These are phyloP conservation scores for Adansonia madagascariensis DNA, from an alignment of 441 rosid species.

Conservation along the genomic window DNA sequence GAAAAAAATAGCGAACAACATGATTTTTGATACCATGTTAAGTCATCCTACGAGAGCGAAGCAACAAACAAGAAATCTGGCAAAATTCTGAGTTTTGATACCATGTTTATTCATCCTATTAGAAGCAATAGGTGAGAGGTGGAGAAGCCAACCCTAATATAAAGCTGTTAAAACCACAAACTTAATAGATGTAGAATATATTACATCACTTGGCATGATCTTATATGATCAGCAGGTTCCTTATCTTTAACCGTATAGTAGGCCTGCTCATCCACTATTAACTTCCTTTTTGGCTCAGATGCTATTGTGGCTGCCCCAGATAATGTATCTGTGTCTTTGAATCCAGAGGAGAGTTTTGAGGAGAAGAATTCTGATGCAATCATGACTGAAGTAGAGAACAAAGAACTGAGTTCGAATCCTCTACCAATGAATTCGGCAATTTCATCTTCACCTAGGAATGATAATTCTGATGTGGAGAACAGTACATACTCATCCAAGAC, in stretches of 20 bases:
- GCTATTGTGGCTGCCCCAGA: conserved; percentile 29
- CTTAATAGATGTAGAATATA: background rate
- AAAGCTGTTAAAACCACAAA: background rate
- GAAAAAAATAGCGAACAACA: too few relatives aligned
- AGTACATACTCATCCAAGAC: background rate
- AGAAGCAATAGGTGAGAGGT: too few relatives aligned
- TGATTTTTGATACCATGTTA: too few relatives aligned
- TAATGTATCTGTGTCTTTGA: conserved; percentile 26
- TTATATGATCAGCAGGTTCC: background rate
- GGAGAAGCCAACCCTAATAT: too few relatives aligned
- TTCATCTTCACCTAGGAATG: conserved; percentile 16
- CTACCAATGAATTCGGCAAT: conserved; percentile 30
- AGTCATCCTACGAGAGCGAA: too few relatives aligned
- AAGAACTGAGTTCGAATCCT: conserved; percentile 22
- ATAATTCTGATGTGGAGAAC: conserved; percentile 21
- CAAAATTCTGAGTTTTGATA: background rate
- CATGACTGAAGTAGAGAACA: conserved; percentile 26
- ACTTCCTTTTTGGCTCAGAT: conserved; percentile 14
- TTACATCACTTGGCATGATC: background rate
- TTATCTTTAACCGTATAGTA: background rate
- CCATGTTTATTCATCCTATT: background rate
- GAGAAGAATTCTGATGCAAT: conserved; percentile 25
- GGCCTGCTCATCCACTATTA: background rate
- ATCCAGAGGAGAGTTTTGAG: conserved; percentile 29
- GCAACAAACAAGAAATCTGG: too few relatives aligned